Evolutionary conservation across 2,329 filamentous ascomycete species (phyloP), one percentile per base, ranked within the genome.

Genomic region (Penicillium fuscoglaucum): DNA sequence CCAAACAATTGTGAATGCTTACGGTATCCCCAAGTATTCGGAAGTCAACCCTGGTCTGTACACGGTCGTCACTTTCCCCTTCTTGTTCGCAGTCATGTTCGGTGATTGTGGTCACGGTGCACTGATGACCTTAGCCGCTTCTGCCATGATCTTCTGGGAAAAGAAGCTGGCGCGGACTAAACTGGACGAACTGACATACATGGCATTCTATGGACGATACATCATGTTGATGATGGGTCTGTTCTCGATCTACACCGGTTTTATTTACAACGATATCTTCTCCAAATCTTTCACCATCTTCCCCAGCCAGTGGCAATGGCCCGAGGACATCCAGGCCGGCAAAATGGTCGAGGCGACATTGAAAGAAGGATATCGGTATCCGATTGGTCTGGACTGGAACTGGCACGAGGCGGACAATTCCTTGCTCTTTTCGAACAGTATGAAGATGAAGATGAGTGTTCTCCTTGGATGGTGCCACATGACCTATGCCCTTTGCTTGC

Each of bases 361-460:
- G 58, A 89, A 87, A 68, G 79, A 86, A 48, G 84, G 84, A 59
- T 93, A 97, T 78, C 89, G 92, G 52, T 99, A 97, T 75, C 93
- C 96, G 17, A 96, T 99, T 72, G 95, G 95, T 66, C 79, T 99
- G 60, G 95, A 99, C 73, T 96, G 89, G 87, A 90, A 89, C 71
- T 99, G 95, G 95, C 96, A 99, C 74, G 92, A 90, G 60, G 90
- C 92, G 13, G 93, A 98, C 70, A 99, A 99, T 70, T 90, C 96
- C 61, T 83, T 99, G 21, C 84, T 99, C 50, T 99, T 99, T 80
- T 90, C 87, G 75, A 99, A 99, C 88, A 96, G 90, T 78, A 96
- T 95, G 84, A 99, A 99, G 87, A 99, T 99, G 95, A 99, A 99
- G 83, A 90, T 99, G 79, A 96, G 91, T 81, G 97, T 99, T 73